phyloP scores from a whole-genome alignment of 2,329 filamentous ascomycete species.

The Fusarium pseudocircinatum region DNA sequence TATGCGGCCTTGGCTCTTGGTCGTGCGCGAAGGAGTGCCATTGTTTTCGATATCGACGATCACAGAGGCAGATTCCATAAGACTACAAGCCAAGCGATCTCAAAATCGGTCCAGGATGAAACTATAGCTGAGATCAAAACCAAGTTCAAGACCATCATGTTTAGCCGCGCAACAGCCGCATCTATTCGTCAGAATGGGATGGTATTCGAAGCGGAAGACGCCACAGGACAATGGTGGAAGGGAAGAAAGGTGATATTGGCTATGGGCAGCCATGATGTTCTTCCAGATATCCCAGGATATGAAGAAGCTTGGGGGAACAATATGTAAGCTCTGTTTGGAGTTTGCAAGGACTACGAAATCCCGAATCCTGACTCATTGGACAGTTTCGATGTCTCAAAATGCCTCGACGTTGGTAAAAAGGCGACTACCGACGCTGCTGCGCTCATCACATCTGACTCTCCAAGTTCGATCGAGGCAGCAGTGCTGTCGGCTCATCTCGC shows the following conservation, averaged over 20 bases:
- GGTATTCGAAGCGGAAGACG: neutral
- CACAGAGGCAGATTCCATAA: accelerated
- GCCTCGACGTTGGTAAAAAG: accelerated
- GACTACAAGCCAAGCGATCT: accelerated
- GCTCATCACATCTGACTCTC: neutral
- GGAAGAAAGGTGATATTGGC: neutral
- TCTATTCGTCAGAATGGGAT: neutral
- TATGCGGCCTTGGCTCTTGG: neutral
- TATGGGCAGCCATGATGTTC: accelerated
- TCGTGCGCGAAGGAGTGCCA: neutral
- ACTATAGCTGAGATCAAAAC: neutral
- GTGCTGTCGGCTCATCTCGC: neutral
- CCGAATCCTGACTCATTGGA: accelerated
- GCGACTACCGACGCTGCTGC: accelerated
- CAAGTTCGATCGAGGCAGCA: neutral
- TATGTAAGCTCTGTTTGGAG: neutral
- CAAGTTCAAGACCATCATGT: neutral
- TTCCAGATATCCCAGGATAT: neutral
- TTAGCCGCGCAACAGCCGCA: neutral
- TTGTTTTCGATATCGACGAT: neutral
- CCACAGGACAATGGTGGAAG: neutral
- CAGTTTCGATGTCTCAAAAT: neutral
- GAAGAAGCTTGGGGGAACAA: neutral
- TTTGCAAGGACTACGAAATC: accelerated
- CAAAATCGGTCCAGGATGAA: accelerated